Base-by-base conservation (phyloP, 805 yeast species). In the Candida glaebosa region DNA sequence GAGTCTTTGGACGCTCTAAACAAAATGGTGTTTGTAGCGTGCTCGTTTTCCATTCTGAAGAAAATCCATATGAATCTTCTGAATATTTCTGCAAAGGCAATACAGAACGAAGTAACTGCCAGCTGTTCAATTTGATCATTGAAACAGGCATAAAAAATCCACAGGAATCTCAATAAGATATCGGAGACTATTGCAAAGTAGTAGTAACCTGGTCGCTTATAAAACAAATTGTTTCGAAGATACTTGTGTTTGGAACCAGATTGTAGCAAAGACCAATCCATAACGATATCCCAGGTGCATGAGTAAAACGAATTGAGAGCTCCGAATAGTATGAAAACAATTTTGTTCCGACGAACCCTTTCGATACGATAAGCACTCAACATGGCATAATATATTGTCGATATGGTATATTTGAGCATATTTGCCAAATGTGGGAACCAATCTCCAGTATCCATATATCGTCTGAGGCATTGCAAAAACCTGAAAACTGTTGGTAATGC, bases 341-440 rank as follows among this genome's bases (percentile, higher is more conserved):
- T 79, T 42, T 82, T 70, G 47, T 71, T 61, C 14, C 54, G 52
- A 18, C 60, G 49, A 2, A 57, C 51, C 17, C 61, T 52, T 31
- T 81, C 71, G 38, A 88, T 84, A 47, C 98, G 77, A 59, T 87
- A 90, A 16, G 84, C 64, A 64, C 96, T 85, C 52, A 93, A 69
- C 5, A 82, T 67, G 53, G 81, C 78, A 60, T 86, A 82, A 60
- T 87, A 88, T 17, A 77, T 52, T 2, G 85, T 74, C 2, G 90
- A 76, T 28, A 83, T 63, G 1, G 75, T 53, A 58, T 91, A 93
- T 61, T 93, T 93, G 25, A 71, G 53, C 72, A 87, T 87, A 54
- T 93, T 93, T 4, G 96, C 91, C 43, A 91, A 63, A 71, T 93
- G 99, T 0, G 99, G 99, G 57, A 93, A 93, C 86, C 90, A 84